A percentile compares a stretch with the other conserved stretches of the same genome.
These are phyloP conservation scores for Silene noctiflora DNA, from an alignment of 179 eudicot species.

Conservation along the genomic window DNA sequence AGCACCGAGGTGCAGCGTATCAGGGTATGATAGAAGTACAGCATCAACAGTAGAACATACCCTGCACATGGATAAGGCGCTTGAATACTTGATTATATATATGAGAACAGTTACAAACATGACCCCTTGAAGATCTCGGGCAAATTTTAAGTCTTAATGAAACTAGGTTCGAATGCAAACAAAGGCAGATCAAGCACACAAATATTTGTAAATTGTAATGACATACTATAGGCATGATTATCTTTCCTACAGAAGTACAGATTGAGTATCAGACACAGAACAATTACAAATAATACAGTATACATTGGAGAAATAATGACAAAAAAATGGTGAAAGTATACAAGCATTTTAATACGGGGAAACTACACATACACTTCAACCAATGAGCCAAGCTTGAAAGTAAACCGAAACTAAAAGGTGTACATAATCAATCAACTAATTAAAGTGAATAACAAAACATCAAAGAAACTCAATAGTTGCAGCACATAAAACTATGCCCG, in stretches of 20 bases:
- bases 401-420: too few relatives aligned
- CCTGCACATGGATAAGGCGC: conserved; percentile 39
- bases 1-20: conserved; percentile 89
- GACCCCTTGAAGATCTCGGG: background rate
- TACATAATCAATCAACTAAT: too few relatives aligned
- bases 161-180: background rate
- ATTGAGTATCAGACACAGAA: too few relatives aligned
- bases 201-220: too few relatives aligned
- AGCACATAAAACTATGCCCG: too few relatives aligned
- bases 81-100: background rate
- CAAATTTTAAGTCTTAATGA: background rate
- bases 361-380: background rate
- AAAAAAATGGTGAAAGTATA: too few relatives aligned
- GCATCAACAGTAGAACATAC: conserved; percentile 86
- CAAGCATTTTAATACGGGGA: too few relatives aligned
- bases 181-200: background rate
- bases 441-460: background rate
- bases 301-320: too few relatives aligned
- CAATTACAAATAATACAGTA: too few relatives aligned
- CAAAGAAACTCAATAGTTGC: background rate
- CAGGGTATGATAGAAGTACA: conserved; percentile 78
- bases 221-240: too few relatives aligned
- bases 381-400: background rate
- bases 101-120: too few relatives aligned
- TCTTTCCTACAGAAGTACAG: too few relatives aligned